Percentiles rank a stretch among this genome's conserved stretches.
These are phyloP conservation scores for Xanthoconium stramineum DNA, from an alignment of 768 basidiomycete genomes.

Conservation along the genomic window DNA sequence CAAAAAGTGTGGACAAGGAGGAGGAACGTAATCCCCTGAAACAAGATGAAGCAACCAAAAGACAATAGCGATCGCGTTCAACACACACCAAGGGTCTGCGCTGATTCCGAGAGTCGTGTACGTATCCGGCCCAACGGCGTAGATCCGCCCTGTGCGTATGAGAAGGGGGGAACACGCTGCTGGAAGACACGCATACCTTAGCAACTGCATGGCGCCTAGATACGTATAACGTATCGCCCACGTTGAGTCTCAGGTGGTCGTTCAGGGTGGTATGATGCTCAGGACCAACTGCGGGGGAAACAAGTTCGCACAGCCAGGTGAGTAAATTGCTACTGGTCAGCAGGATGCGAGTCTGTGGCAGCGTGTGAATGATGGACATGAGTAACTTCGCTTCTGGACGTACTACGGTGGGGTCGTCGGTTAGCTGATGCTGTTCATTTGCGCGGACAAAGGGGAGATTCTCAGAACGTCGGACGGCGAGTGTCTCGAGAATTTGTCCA, in stretches of 20 bases:
- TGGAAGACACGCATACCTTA: slow-evolving; percentile 42
- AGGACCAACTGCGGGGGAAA: slow-evolving; percentile 23
- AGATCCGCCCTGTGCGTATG: slow-evolving; percentile 69
- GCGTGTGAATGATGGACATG: slow-evolving; percentile 7
- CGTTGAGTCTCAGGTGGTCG: slow-evolving; percentile 39
- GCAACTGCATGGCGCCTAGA: slow-evolving; percentile 46
- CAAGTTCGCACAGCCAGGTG: slow-evolving; percentile 43
- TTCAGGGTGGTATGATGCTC: slow-evolving; percentile 35
- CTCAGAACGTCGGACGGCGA: slow-evolving; percentile 32
- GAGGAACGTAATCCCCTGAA: slow-evolving; percentile 55
- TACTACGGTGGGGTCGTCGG: slow-evolving; percentile 27
- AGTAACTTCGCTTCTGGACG: slow-evolving; percentile 4
- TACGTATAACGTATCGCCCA: slow-evolving; percentile 59
- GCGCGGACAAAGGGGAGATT: slow-evolving; percentile 28
- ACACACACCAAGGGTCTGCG: slow-evolving; percentile 57
- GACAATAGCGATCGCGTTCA: slow-evolving; percentile 7
- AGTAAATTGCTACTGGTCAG: slow-evolving; percentile 45
- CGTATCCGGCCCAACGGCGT: slow-evolving; percentile 75
- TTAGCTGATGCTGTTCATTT: slow-evolving; percentile 11
- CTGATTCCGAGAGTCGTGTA: slow-evolving; percentile 61
- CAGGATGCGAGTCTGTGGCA: slow-evolving; percentile 45
- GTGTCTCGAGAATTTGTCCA: slow-evolving; percentile 30
- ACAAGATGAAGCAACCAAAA: slow-evolving; percentile 9
- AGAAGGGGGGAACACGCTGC: slow-evolving; percentile 11
- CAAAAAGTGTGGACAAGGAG: slow-evolving; percentile 72